phyloP scores from a whole-genome alignment of 495 filamentous ascomycete species.

The Penicillium fimorum region DNA sequence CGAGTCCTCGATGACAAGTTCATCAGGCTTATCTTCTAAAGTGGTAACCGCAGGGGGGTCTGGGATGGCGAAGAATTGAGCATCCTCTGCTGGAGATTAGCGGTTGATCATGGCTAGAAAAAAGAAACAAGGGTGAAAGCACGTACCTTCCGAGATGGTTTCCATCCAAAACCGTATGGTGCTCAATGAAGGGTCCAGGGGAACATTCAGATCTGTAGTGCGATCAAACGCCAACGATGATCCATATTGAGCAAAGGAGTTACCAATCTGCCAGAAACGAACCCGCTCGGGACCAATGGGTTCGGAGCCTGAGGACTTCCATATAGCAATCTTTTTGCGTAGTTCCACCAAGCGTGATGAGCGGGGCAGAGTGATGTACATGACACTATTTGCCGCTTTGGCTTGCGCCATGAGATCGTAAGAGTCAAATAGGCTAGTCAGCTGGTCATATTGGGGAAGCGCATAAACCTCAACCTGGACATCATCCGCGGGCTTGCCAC shows the following conservation, averaged over 20 bases:
- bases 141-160: conserved; percentile 39
- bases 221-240: conserved; percentile 40
- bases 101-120: not conserved
- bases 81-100: conserved; percentile 29
- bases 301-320: conserved; percentile 29
- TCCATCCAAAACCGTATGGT: conserved; percentile 47
- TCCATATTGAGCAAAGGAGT: conserved; percentile 36
- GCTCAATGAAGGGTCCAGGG: conserved; percentile 30
- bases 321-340: conserved; percentile 42
- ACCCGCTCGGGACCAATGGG: conserved; percentile 34
- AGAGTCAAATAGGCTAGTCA: conserved; percentile 43
- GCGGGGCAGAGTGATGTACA: conserved; percentile 43
- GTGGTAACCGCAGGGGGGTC: conserved; percentile 32
- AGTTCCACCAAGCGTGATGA: conserved; percentile 41
- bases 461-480: conserved; percentile 47
- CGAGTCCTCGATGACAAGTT: conserved; percentile 30
- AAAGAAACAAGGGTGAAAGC: not conserved
- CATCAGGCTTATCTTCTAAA: conserved; percentile 38
- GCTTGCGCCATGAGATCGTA: conserved; percentile 49
- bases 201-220: conserved; percentile 35
- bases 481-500: conserved; percentile 18
- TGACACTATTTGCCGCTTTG: conserved; percentile 36
- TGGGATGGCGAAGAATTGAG: conserved; percentile 44
- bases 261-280: conserved; percentile 46
- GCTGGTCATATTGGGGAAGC: conserved; percentile 33